These are phyloP conservation scores for Senecio squalidus DNA, from an alignment of 140 eudicot species.

Conservation along the genomic window DNA sequence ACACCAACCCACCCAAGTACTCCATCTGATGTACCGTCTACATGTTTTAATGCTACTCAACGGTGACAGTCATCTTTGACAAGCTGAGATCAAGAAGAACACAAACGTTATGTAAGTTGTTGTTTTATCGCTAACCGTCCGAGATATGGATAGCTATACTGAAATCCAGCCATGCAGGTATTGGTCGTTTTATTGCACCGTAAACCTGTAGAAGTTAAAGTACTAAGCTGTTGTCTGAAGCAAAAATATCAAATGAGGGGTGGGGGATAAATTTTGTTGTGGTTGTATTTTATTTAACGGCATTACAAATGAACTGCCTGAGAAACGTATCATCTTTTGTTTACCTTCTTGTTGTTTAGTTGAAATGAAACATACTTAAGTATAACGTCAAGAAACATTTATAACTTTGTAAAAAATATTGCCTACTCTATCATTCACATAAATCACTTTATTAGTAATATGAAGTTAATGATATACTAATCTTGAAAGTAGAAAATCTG, in stretches of 20 bases:
- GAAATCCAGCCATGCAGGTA: slow-evolving; percentile 9
- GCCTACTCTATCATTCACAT: no score
- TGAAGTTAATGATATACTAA: no score
- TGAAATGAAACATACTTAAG: no score
- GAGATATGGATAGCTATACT: background rate
- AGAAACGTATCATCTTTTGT: background rate
- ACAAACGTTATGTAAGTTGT: background rate
- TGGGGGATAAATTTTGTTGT: no score
- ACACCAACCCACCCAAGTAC: slow-evolving; percentile 4
- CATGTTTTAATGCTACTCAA: background rate
- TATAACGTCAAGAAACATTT: no score
- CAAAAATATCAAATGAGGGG: no score
- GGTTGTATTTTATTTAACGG: slow-evolving; percentile 2
- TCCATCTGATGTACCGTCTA: slow-evolving; percentile 15
- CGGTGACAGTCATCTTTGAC: background rate
- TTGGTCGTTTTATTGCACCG: slow-evolving; percentile 8
- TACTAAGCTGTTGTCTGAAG: slow-evolving; percentile 17
- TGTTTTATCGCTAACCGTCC: background rate
- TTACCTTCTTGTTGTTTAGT: no score
- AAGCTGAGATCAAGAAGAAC: background rate
- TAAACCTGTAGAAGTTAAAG: slow-evolving; percentile 2
- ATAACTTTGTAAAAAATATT: no score
- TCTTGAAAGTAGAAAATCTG: no score
- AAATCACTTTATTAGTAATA: no score
- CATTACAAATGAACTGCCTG: background rate